These are phyloP conservation scores for Leccinum uliginosum DNA, from an alignment of 768 basidiomycete species.

Conservation along the genomic window DNA sequence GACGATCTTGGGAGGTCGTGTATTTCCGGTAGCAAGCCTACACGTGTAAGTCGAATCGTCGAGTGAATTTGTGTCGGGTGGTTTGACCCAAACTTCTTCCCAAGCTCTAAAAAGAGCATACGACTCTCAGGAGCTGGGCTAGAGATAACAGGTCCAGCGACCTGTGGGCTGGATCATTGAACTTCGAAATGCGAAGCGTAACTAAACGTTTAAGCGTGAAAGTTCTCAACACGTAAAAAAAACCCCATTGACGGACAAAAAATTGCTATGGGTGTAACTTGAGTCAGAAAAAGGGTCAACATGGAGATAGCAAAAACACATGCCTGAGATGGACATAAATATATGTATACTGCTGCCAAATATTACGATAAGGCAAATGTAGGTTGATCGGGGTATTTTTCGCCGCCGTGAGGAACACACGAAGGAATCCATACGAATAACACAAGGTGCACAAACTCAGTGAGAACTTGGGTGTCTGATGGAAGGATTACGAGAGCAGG, in stretches of 20 bases:
- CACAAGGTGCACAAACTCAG: neutral
- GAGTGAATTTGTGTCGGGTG: neutral
- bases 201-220: neutral
- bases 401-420: neutral
- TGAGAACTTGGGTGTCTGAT: neutral
- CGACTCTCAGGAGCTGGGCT: neutral
- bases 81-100: neutral
- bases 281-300: neutral
- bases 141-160: neutral
- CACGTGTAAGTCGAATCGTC: neutral
- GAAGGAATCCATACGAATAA: neutral
- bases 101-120: neutral
- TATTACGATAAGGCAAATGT: constrained; percentile 2
- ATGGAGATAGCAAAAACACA: constrained; percentile 21
- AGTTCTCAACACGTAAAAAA: neutral
- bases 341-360: neutral
- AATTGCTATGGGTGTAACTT: neutral
- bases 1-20: neutral
- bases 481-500: neutral
- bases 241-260: neutral
- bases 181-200: neutral
- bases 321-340: neutral
- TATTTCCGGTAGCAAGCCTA: constrained; percentile 1
- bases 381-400: neutral
- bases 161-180: neutral